A percentile compares a stretch with the other conserved stretches of the same genome.
Conservation (phyloP, 2,329 filamentous ascomycete species). For the Curvularia hawaiiensis region DNA sequence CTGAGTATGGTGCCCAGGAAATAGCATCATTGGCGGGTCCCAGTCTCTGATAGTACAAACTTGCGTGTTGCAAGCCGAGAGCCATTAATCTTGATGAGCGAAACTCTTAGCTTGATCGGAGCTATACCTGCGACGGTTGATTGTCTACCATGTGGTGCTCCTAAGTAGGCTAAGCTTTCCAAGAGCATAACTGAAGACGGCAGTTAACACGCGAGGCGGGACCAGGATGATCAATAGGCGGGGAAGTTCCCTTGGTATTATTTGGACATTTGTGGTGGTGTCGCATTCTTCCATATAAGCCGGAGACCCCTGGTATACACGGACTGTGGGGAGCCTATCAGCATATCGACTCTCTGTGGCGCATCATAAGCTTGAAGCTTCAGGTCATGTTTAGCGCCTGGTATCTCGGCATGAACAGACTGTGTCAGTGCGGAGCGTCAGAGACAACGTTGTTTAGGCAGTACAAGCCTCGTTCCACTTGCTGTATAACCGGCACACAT, state of each 20-base stretch:
- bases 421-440: neutral
- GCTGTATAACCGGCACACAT: neutral
- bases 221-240: conserved; percentile 9
- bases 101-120: conserved; percentile 25
- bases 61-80: conserved; percentile 19
- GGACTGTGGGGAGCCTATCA: conserved; percentile 17
- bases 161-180: conserved; percentile 9
- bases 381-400: neutral
- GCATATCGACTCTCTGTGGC: neutral
- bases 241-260: conserved; percentile 14
- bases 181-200: conserved; percentile 15
- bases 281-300: conserved; percentile 19
- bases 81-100: conserved; percentile 34
- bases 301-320: conserved; percentile 10
- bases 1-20: conserved; percentile 25
- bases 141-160: conserved; percentile 16
- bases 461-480: neutral
- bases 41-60: conserved; percentile 12
- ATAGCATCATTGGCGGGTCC: conserved; percentile 26
- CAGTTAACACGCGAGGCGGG: conserved; percentile 21
- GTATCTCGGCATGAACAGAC: neutral
- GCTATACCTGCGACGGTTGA: conserved; percentile 18
- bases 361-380: neutral
- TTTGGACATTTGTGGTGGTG: conserved; percentile 15
- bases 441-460: neutral